These are phyloP conservation scores for Rhodosporidiobolus sp. DNA, from an alignment of 768 basidiomycete genomes.

Conservation along the genomic window DNA sequence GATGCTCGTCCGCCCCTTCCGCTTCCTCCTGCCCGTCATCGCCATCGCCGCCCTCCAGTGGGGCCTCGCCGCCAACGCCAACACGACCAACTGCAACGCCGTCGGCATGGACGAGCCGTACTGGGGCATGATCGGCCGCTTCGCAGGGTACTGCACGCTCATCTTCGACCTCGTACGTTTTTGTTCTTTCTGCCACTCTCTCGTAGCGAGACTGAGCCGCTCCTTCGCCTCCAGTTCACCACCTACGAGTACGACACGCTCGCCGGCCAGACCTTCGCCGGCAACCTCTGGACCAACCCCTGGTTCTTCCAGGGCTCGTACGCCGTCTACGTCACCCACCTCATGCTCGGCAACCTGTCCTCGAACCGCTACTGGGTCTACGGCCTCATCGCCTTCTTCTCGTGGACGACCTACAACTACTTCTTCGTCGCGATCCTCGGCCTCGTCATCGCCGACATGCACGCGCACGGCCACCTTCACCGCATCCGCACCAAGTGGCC, in stretches of 20 bases:
- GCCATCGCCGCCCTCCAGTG: constrained; percentile 45
- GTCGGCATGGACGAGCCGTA: constrained; percentile 46
- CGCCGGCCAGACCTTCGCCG: constrained; percentile 45
- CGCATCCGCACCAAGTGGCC: constrained; percentile 45
- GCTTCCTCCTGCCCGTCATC: constrained; percentile 47
- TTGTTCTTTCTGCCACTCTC: background rate
- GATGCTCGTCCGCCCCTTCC: constrained; percentile 45
- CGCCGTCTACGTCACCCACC: constrained; percentile 43
- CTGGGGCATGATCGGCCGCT: constrained; percentile 43
- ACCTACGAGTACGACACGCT: constrained; percentile 42
- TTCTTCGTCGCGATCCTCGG: constrained; percentile 44
- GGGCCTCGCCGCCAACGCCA: constrained; percentile 42
- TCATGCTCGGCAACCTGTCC: constrained; percentile 47
- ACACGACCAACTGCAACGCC: constrained; percentile 44
- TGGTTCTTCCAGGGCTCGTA: constrained; percentile 47
- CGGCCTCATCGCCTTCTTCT: constrained; percentile 44
- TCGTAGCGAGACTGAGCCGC: background rate
- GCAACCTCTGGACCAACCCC: constrained; percentile 46
- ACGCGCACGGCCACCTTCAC: constrained; percentile 45
- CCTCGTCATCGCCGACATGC: constrained; percentile 45
- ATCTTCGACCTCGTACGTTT: constrained; percentile 43
- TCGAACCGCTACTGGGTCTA: constrained; percentile 47
- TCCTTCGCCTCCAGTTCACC: constrained; percentile 37
- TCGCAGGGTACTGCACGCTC: constrained; percentile 44
- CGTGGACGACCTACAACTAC: constrained; percentile 47